Base-by-base conservation (phyloP, 257 asterid genomes). In the Solanum ossicruentum region DNA sequence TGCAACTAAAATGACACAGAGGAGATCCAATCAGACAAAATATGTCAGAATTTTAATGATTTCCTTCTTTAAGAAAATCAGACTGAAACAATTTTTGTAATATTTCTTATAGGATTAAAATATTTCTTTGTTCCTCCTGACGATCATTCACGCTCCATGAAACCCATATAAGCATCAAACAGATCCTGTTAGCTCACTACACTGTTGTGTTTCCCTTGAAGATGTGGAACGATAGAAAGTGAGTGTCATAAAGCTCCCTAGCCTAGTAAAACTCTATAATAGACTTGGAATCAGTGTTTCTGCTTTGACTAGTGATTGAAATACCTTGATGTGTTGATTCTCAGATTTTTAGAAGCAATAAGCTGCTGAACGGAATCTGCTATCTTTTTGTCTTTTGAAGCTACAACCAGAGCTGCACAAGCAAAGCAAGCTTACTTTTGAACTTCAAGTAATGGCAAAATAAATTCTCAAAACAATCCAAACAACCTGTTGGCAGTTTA, bases 261-360 rank as follows among this genome's bases (percentile, higher is more conserved):
- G 61, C 43, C 0, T 13, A 45, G 61, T 51, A 77, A 77, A 10
- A 23, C 11, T 51, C 63, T 77, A 49, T 23, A 63, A 26, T 23
- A 77, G 21, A 77, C 23, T 51, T 51, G 61, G 58, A 49, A 51
- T 26, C 26, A 51, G 23, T 26, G 45, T 77, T 77, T 23, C 43
- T 47, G 5, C 43, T 77, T 45, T 15, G 45, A 49, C 9, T 52
- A 21, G 23, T 49, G 45, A 49, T 4, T 77, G 80, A 20, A 81
- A 87, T 86, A 95, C 98, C 97, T 95, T 91, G 98, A 95, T 85
- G 98, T 94, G 92, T 82, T 95, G 88, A 95, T 94, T 87, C 98
- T 90, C 91, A 95, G 66, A 88, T 82, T 91, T 87, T 88, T 89
- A 60, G 93, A 93, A 85, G 98, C 98, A 85, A 95, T 92, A 87